phyloP scores from a whole-genome alignment of 345 rosid genomes.

The Citrus unshiu region DNA sequence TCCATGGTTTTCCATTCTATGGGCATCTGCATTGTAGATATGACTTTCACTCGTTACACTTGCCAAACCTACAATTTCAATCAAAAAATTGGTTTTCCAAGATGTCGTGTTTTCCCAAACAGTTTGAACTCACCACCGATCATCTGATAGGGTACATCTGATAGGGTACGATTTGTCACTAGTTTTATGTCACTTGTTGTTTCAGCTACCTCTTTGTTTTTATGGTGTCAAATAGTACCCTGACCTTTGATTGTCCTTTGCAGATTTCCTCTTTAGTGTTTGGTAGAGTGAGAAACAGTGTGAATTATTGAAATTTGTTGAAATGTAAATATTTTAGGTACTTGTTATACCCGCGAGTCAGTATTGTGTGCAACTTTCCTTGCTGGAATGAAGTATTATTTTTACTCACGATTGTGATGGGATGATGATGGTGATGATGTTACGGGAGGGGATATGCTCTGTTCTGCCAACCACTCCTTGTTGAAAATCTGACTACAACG shows the following conservation, averaged over 20 bases:
- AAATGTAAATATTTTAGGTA: too few relatives aligned
- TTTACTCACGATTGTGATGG: too few relatives aligned
- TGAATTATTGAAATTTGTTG: background rate
- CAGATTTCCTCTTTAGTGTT: background rate
- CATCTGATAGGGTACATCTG: too few relatives aligned
- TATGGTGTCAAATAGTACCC: too few relatives aligned
- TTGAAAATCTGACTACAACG: too few relatives aligned
- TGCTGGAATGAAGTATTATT: too few relatives aligned
- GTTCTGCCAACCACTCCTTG: too few relatives aligned
- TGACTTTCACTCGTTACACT: background rate
- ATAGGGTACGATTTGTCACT: background rate
- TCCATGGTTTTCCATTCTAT: background rate
- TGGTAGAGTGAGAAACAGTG: background rate
- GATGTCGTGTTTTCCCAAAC: background rate
- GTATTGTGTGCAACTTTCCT: too few relatives aligned
- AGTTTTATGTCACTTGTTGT: background rate
- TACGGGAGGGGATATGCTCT: too few relatives aligned
- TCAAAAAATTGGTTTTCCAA: background rate
- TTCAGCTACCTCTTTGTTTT: background rate
- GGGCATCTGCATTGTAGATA: slow-evolving; percentile 9
- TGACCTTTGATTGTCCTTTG: background rate
- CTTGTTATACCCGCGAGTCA: too few relatives aligned
- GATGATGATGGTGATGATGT: too few relatives aligned
- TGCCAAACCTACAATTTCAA: background rate
- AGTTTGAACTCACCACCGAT: background rate